phyloP scores from a whole-genome alignment of 2,329 filamentous ascomycete genomes.

The Metarhizium robertsii region DNA sequence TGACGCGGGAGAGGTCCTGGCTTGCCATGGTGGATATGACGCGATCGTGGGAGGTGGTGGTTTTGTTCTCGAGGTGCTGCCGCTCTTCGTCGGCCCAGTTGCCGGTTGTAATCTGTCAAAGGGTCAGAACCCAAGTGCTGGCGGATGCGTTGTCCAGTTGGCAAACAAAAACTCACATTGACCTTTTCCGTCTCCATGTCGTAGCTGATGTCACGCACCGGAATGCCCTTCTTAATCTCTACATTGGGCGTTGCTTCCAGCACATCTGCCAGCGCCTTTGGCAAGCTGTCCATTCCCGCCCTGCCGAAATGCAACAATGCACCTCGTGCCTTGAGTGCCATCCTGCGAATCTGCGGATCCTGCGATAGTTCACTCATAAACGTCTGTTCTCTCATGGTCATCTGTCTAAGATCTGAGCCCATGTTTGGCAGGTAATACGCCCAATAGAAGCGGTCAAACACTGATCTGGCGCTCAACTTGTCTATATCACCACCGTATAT shows the following conservation, averaged over 20 bases:
- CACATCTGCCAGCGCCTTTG: constrained; percentile 40
- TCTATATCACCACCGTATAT: constrained; percentile 88
- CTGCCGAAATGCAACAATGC: constrained; percentile 27
- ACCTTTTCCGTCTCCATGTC: constrained; percentile 27
- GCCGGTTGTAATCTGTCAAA: constrained; percentile 11
- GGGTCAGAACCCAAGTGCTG: background rate
- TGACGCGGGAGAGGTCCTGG: constrained; percentile 31
- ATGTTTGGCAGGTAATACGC: constrained; percentile 18
- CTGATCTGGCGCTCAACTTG: constrained; percentile 62
- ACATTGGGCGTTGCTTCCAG: constrained; percentile 49
- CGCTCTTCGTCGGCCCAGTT: background rate
- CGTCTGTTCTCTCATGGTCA: constrained; percentile 20
- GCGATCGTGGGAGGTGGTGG: constrained; percentile 34
- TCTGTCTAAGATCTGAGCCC: constrained; percentile 32
- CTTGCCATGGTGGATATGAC: constrained; percentile 57
- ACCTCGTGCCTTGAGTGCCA: constrained; percentile 22
- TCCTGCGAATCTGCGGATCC: constrained; percentile 19
- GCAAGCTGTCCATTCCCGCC: constrained; percentile 54
- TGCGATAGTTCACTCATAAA: constrained; percentile 19
- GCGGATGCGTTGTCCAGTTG: background rate
- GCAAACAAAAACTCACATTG: constrained; percentile 24
- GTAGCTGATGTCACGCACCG: constrained; percentile 38
- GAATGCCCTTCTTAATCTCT: constrained; percentile 39
- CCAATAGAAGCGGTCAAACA: constrained; percentile 27
- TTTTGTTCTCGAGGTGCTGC: constrained; percentile 1